Conservation (phyloP, 352 stramenopile genomes). For the Globisporangium uncinulatum region DNA sequence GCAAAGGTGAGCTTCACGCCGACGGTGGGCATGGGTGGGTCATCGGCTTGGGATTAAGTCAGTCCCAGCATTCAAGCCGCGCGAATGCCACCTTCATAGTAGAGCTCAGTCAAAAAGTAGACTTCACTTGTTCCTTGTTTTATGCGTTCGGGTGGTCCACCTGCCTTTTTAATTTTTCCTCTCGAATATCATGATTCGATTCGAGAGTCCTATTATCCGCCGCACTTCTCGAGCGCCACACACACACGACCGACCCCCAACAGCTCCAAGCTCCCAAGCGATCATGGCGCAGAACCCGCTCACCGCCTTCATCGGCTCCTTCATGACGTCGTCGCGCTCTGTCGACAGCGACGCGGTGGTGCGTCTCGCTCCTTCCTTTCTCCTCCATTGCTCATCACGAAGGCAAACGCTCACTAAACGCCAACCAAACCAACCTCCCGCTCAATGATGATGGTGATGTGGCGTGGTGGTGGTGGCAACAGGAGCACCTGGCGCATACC, state of each 20-base stretch:
- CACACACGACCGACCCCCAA: not conserved
- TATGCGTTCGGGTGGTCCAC: conserved; percentile 7
- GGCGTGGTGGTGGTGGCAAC: not conserved
- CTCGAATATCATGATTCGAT: too few species aligned
- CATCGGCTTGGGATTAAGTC: conserved; percentile 57
- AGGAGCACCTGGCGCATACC: conserved; percentile 40
- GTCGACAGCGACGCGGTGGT: conserved; percentile 45
- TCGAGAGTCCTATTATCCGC: too few species aligned
- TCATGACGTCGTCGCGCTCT: conserved; percentile 54
- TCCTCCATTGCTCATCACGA: too few species aligned
- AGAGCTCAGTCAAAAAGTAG: too few species aligned
- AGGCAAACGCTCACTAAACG: not conserved
- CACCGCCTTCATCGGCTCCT: conserved; percentile 58
- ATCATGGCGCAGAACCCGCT: conserved; percentile 62
- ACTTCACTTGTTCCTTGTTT: too few species aligned
- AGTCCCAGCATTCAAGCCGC: too few species aligned
- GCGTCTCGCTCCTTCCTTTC: conserved; percentile 9
- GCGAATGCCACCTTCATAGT: too few species aligned
- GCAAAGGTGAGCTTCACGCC: conserved; percentile 57
- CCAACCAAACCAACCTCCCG: too few species aligned
- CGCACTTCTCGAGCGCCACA: too few species aligned
- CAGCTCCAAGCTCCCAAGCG: not conserved
- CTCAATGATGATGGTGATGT: too few species aligned
- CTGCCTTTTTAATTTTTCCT: not conserved
- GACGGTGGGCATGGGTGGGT: conserved; percentile 58